Evolutionary conservation across 1,139 yeast species (phyloP), one percentile per base, ranked within the genome.

Genomic region (Yamadazyma oceani): DNA sequence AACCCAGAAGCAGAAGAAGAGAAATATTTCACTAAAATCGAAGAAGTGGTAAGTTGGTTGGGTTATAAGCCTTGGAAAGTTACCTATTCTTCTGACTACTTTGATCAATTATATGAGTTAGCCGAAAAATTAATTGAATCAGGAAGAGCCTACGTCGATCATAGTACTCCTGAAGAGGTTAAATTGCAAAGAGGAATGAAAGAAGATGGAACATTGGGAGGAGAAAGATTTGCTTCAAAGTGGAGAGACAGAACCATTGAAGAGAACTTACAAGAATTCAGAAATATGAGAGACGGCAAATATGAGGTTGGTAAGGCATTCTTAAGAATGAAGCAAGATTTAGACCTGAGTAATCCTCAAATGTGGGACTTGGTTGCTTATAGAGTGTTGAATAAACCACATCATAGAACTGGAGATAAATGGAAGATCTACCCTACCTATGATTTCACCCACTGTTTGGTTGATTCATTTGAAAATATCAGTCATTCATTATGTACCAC

Each of bases 321-420:
- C 4, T 73, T 94, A 57, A 82, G 99, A 68, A 92, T 94, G 98
- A 92, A 92, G 62, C 97, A 88, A 72, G 96, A 92, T 59, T 69
- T 92, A 47, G 61, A 64, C n/a, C 85, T 94, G 26, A 95, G 96
- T 48, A 86, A 88, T 50, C 98, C 98, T 15, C 98, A 92, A 68
- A 94, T 94, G 98, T 94, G 99, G 98, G 99, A 94, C 64, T 77
- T 92, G 51, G 95, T 92, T 43, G 98, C 98, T n/a, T 94, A 94
- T 68, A 80, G 99, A 62, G 96, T 94, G 6, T 73, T 94, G 53
- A 75, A 90, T 53, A 90, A 96, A 17, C 79, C 88, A 21, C 98
- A 94, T 65, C 96, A 92, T 63, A 83, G 98, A 66, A 92, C 98
- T 12, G 98, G 97, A 39, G 83, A 79, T 58, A 85, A 85, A 62